Base-by-base conservation (phyloP, 2,329 filamentous ascomycete species). In the Grosmannia huntii region DNA sequence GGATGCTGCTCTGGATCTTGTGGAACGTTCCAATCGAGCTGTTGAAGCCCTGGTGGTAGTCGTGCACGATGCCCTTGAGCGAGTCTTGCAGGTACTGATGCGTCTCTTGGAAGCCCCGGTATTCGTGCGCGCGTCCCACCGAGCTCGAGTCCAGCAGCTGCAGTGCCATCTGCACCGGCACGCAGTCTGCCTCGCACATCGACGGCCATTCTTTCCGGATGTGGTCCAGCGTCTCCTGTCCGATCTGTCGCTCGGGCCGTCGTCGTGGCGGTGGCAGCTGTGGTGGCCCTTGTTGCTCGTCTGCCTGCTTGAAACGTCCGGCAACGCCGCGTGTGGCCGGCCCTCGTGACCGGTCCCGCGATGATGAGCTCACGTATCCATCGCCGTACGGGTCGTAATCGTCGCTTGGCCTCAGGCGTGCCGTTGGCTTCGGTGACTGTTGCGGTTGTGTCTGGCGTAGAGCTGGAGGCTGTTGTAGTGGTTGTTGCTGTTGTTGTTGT, bases 21-120 rank as follows among this genome's bases (percentile, higher is more conserved):
- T 99, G 95, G 68, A 97, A 99, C 23, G 92, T 97, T 70, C 92
- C 94, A 62, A 99, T 97, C 55, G 92, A 96, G 71, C 90, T 96
- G 73, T 97, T 99, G 79, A 99, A 99, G 53, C 94, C 95, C 71
- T 99, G 94, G 68, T 99, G 92, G 68, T 99, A 92, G 73, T 99
- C 92, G 70, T 99, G 96, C 28, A 99, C 94, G 65, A 99, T 96
- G 38, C 85, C 84, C 71, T 96, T 96, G 59, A 99, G 78, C 11
- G 92, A 91, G 65, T 87, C 86, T 69, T 99, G 91, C n/a, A 99
- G 81, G 68, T 94, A 89, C 63, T 84, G 78, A 70, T 96, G 89
- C 53, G 89, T 90, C 64, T 86, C 78, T 67, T 88, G 80, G 69
- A 99, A 99, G 64, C 89, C 85, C 61, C 80, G 81, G 70, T 96